Conservation (phyloP, 2,329 filamentous ascomycete genomes). For the Phoma herbarum region DNA sequence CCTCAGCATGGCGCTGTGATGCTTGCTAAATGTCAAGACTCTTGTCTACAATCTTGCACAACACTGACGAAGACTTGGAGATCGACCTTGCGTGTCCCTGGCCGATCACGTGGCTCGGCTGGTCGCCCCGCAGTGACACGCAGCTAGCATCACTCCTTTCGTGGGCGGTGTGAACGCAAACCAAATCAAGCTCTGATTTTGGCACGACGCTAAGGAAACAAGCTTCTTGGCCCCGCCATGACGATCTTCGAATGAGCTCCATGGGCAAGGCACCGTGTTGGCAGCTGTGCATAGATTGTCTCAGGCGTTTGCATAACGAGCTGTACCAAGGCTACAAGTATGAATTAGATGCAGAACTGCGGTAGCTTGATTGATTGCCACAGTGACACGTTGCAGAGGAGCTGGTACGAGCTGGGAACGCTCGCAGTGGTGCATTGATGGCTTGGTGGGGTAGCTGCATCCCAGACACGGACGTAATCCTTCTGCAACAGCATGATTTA, state of each 20-base stretch:
- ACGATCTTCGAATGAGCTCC: constrained; percentile 24
- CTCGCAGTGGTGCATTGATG: constrained; percentile 1
- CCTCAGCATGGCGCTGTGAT: neutral
- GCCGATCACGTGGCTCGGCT: neutral
- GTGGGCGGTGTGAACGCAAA: constrained; percentile 21
- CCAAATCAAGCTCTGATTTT: constrained; percentile 27
- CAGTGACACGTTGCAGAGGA: constrained; percentile 16
- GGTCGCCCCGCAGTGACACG: constrained; percentile 5
- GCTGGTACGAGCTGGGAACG: constrained; percentile 16
- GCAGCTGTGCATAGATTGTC: constrained; percentile 1
- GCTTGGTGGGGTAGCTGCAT: constrained; percentile 22
- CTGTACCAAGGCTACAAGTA: neutral
- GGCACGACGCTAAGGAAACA: constrained; percentile 17
- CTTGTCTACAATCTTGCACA: neutral
- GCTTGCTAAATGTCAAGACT: neutral
- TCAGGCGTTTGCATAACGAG: neutral
- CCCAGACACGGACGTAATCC: constrained; percentile 22
- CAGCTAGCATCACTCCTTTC: constrained; percentile 3
- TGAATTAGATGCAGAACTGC: neutral
- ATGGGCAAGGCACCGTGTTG: constrained; percentile 10
- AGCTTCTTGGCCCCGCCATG: constrained; percentile 30
- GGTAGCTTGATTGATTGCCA: neutral
- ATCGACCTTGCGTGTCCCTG: constrained; percentile 1
- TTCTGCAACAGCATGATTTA: constrained; percentile 5
- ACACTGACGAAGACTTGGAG: neutral